Evolutionary conservation across 805 yeast genomes (phyloP), one percentile per base, ranked within the genome.

Genomic region (Torulaspora microellipsoides): DNA sequence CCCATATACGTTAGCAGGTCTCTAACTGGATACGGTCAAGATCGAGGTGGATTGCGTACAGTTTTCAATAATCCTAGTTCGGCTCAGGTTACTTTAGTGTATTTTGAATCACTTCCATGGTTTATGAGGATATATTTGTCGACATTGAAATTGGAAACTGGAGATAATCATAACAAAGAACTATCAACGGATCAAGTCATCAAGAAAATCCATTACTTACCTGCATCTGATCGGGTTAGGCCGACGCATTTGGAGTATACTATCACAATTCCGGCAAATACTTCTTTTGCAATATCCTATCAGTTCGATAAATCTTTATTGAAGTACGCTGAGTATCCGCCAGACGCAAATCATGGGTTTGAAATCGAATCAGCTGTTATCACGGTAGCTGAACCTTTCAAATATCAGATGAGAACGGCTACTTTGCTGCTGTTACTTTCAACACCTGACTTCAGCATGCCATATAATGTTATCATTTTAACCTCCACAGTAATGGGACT

Each of bases 391-490:
- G 62, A 65, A 9, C 70, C 69, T 45, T 54, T 27, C 10, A 33
- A 47, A 6, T 82, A 83, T 53, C 72, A 77, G 46, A 54, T 81
- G 48, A 75, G 98, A 59, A 87, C 98, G 0, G 78, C 96, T 4
- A 85, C 97, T n/a, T 75, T 90, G 34, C 70, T 93, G 45, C 70
- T 93, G 38, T 79, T 93, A 0, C 72, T 93, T 40, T 96, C 99
- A 2, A 93, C 98, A 0, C 99, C 99, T 0, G 99, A 93, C 67
- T 93, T 93, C 66, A 85, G 95, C 49, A 93, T 93, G 99, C 99
- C 99, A 0, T 93, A 93, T 63, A 93, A 93, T 56, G 99, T 93
- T 33, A 91, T 93, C 48, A 93, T 93, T 36, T 71, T 93, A 49
- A 86, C 98, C 0, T 86, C 95, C 7, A 93, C 99, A 0, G 83